Base-by-base conservation (phyloP, 1,284 basidiomycete genomes). In the Stygiomarasmius scandens region DNA sequence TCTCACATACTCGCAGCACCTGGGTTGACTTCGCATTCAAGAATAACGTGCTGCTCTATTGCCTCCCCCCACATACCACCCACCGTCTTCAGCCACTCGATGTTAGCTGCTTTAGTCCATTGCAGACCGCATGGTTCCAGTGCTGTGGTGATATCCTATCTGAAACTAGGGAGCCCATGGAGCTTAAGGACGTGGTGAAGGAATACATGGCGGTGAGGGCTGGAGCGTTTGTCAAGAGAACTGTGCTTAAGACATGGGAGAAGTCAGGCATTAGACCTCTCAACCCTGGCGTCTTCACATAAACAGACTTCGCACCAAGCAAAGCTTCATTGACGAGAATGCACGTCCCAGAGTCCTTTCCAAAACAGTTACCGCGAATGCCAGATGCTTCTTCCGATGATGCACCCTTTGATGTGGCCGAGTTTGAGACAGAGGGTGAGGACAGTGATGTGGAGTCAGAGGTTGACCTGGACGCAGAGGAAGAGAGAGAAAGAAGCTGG, bases 11-110 rank as follows among this genome's bases (percentile, higher is more conserved):
- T 10, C 67, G 74, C 52, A 3, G 46, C 1, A 20, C 61, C 3
- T 59, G 76, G 27, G 53, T 65, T 12, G 55, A 67, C 16, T 49
- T 69, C 20, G 70, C 69, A 1, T 10, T 53, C 2, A 27, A 66
- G 44, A 45, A 74, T 34, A 62, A 67, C 12, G 69, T 79, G 24
- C 44, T 67, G 20, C 51, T 79, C 14, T 61, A 71, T 47, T 70
- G 68, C 24, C 69, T 78, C 16, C 73, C 74, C 2, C 65, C 73
- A 1, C 72, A 79, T 52, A 76, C 70, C 0, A 79, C 75, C 0
- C 73, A 78, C 52, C 58, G 62, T 2, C 66, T 77, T 1, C 75
- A 79, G 55, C 74, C 75, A 1, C 67, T 74, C 10, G 74, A 78
- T 67, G 73, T 77, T 32, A 72, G 71, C 0, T 63, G 71, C 6